Percentiles rank a stretch among this genome's conserved stretches.
Evolutionary conservation across 1,284 basidiomycete genomes (phyloP).

Genomic region (Sporisorium sorghi): DNA sequence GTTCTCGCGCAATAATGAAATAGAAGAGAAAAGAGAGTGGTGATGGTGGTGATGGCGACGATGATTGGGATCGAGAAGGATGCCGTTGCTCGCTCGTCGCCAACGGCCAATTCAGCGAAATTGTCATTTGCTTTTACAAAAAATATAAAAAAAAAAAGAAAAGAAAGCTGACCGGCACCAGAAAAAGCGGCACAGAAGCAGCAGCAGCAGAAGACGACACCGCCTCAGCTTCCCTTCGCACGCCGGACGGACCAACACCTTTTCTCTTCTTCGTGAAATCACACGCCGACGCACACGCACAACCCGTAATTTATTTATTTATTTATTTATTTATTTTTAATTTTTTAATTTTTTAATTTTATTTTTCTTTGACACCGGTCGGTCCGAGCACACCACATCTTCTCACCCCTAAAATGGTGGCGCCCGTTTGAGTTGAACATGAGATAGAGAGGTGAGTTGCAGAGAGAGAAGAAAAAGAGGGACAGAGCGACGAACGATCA

Average conservation of each 20-base stretch:
- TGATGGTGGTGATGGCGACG: neutral
- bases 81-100: neutral
- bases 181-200: neutral
- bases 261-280: conserved; percentile 9
- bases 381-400: neutral
- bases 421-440: too few relatives aligned
- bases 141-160: neutral
- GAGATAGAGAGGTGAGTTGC: too few relatives aligned
- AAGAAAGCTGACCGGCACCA: neutral
- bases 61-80: neutral
- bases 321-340: neutral
- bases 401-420: conserved; percentile 5
- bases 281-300: neutral
- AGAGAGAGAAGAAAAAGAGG: neutral
- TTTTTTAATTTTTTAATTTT: neutral
- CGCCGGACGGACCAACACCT: neutral
- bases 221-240: conserved; percentile 1
- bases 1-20: neutral
- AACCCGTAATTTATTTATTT: neutral
- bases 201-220: neutral
- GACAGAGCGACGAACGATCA: neutral
- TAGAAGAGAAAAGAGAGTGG: neutral
- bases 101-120: neutral
- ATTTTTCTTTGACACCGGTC: neutral
- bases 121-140: neutral